Evolutionary conservation across 1,139 yeast species (phyloP).

Genomic region (Candida freyschussii): DNA sequence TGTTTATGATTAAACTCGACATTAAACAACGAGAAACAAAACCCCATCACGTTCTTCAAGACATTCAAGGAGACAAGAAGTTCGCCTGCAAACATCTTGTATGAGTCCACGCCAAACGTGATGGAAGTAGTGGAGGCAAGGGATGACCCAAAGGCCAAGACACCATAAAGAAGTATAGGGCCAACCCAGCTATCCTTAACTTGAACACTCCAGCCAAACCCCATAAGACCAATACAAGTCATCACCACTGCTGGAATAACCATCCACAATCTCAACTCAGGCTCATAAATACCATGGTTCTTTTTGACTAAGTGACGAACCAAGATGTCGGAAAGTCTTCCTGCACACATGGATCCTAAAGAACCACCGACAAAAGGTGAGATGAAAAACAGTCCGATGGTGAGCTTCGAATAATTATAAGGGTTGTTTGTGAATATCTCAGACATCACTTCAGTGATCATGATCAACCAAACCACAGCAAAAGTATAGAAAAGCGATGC

Average conservation of each 20-base stretch:
- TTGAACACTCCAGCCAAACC: slow-evolving; percentile 57
- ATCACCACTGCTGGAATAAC: slow-evolving; percentile 44
- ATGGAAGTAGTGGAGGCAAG: slow-evolving; percentile 49
- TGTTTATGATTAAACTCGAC: slow-evolving; percentile 38
- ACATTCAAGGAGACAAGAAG: slow-evolving; percentile 52
- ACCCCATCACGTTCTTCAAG: slow-evolving; percentile 51
- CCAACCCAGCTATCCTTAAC: slow-evolving; percentile 52
- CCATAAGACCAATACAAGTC: slow-evolving; percentile 50
- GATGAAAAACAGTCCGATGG: slow-evolving; percentile 44
- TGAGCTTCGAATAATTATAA: slow-evolving; percentile 42
- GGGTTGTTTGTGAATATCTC: slow-evolving; percentile 43
- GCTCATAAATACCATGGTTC: slow-evolving; percentile 56
- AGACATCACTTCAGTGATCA: slow-evolving; percentile 53
- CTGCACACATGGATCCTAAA: slow-evolving; percentile 52
- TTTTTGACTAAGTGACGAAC: slow-evolving; percentile 35
- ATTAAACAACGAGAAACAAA: slow-evolving; percentile 53
- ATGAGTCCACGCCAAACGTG: slow-evolving; percentile 55
- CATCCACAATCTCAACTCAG: slow-evolving; percentile 57
- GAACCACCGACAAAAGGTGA: slow-evolving; percentile 59
- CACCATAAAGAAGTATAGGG: slow-evolving; percentile 52
- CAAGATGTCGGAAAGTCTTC: slow-evolving; percentile 44
- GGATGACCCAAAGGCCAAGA: slow-evolving; percentile 46
- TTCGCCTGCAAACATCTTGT: slow-evolving; percentile 56
- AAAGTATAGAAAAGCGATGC: slow-evolving; percentile 50
- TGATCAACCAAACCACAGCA: slow-evolving; percentile 61